A percentile compares a stretch with the other conserved stretches of the same genome.
These are phyloP conservation scores for Tillandsia fasciculata DNA, from an alignment of 176 grass and related monocot genomes.

Conservation along the genomic window DNA sequence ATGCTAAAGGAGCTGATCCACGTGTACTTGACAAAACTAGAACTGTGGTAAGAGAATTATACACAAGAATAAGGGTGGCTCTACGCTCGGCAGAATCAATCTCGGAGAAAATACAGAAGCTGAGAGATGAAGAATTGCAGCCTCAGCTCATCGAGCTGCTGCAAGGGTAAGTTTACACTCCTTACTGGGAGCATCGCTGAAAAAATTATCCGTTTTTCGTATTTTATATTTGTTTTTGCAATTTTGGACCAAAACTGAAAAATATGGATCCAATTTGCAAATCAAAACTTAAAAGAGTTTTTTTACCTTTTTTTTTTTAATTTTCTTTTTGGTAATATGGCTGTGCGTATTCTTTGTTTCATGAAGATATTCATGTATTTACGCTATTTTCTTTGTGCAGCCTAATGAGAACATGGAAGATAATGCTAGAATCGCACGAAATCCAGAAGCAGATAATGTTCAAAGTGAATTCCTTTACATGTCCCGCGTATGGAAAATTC, in stretches of 20 bases:
- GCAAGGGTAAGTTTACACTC: constrained; percentile 48
- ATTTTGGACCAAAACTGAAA: too few relatives aligned
- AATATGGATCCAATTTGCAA: not conserved
- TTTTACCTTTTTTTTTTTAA: not conserved
- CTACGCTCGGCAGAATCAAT: constrained; percentile 79
- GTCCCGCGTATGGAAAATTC: constrained; percentile 91
- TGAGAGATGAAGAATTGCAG: constrained; percentile 83
- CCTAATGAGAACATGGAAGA: constrained; percentile 64
- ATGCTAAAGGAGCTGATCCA: constrained; percentile 58
- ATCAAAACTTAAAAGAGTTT: too few relatives aligned
- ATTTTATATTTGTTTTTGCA: not conserved
- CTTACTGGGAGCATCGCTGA: not conserved
- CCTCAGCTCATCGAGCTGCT: constrained; percentile 84
- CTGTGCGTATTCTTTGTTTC: not conserved
- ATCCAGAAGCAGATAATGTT: constrained; percentile 97
- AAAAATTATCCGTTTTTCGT: not conserved
- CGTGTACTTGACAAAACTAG: constrained; percentile 59
- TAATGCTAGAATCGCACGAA: constrained; percentile 89
- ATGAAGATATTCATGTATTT: not conserved
- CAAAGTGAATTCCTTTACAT: constrained; percentile 80
- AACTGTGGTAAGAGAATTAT: constrained; percentile 64
- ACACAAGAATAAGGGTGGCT: constrained; percentile 87
- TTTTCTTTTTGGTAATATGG: not conserved
- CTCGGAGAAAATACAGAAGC: constrained; percentile 73
- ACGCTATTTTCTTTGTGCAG: constrained; percentile 24